Evolutionary conservation across 352 stramenopile genomes (phyloP).

Genomic region (Phytophthora vignae): DNA sequence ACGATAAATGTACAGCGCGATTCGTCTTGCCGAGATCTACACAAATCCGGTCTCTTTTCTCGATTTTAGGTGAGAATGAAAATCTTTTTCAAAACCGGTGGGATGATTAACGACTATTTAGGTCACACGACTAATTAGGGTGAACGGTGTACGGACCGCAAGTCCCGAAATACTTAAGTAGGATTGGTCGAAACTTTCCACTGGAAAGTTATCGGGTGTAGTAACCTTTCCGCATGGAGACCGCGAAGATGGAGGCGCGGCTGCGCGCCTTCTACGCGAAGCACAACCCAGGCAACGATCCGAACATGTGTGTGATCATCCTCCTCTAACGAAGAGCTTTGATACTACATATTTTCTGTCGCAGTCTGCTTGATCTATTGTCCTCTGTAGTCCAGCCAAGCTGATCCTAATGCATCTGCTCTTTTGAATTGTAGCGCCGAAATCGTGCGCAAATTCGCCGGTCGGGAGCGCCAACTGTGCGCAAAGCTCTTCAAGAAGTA

Average conservation of each 20-base stretch:
- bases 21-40: too few relatives aligned
- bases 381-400: background rate
- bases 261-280: conserved; percentile 78
- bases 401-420: conserved; percentile 1
- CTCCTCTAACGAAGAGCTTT: background rate
- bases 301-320: conserved; percentile 73
- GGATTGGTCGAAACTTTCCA: too few relatives aligned
- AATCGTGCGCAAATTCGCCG: conserved; percentile 76
- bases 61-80: too few relatives aligned
- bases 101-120: too few relatives aligned
- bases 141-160: too few relatives aligned
- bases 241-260: conserved; percentile 49
- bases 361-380: background rate
- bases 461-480: conserved; percentile 67
- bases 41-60: too few relatives aligned
- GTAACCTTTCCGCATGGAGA: conserved; percentile 23
- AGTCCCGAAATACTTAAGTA: too few relatives aligned
- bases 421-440: conserved; percentile 49
- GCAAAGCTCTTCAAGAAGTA: conserved; percentile 87
- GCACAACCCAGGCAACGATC: conserved; percentile 78
- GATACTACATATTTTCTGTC: background rate
- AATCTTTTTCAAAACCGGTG: too few relatives aligned
- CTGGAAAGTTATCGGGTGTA: too few relatives aligned
- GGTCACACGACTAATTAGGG: too few relatives aligned
- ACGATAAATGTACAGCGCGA: too few relatives aligned